Percentiles rank a stretch among this genome's conserved stretches.
These are phyloP conservation scores for Rhodotorula sp. DNA, from an alignment of 1,284 basidiomycete species.

Conservation along the genomic window DNA sequence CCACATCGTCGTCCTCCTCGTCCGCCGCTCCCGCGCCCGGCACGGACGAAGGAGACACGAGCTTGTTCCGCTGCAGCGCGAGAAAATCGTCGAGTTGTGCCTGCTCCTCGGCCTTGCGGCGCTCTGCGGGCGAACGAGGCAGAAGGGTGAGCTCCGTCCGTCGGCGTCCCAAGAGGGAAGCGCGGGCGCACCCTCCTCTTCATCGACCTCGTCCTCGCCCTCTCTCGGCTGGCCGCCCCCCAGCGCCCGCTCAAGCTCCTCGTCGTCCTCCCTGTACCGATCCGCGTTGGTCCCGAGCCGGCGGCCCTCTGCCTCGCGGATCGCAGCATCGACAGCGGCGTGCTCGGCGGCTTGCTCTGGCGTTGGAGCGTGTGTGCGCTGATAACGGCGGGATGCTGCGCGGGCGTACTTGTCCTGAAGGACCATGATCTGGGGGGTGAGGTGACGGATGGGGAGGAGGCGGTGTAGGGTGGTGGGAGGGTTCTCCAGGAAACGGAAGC, in stretches of 20 bases:
- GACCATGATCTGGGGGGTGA: conserved; percentile 12
- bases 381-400: conserved; percentile 12
- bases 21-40: not conserved
- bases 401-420: conserved; percentile 23
- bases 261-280: conserved; percentile 24
- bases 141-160: not conserved
- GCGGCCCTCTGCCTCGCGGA: conserved; percentile 3
- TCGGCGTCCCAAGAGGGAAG: not conserved
- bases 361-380: conserved; percentile 10
- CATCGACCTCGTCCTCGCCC: conserved; percentile 24
- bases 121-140: conserved; percentile 1
- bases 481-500: not conserved
- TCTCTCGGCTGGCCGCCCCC: too few relatives aligned
- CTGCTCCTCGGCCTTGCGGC: conserved; percentile 12
- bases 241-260: not conserved
- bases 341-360: conserved; percentile 5
- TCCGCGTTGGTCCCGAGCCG: conserved; percentile 23
- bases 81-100: conserved; percentile 20
- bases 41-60: not conserved
- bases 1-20: conserved; percentile 23
- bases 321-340: conserved; percentile 1
- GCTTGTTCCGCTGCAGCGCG: conserved; percentile 3
- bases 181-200: conserved; percentile 17
- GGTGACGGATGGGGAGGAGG: not conserved
- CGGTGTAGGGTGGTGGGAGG: not conserved